Conservation (phyloP, 2,329 filamentous ascomycete genomes). For the Talaromyces atroroseus region DNA sequence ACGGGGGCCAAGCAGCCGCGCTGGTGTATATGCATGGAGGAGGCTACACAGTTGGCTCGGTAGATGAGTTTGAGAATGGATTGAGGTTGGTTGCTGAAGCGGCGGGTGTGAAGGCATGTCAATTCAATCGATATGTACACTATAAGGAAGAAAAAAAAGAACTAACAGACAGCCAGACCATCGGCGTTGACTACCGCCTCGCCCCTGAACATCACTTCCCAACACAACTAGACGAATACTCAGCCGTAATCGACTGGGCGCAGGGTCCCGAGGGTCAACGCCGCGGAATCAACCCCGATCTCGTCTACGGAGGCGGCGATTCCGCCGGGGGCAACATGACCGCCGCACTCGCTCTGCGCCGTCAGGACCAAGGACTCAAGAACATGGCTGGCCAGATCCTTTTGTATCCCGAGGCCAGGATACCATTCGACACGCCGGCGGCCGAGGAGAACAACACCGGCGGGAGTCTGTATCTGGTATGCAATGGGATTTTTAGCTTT, state of each 20-base stretch:
- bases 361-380: conserved; percentile 22
- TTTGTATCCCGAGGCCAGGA: conserved; percentile 30
- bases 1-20: not conserved
- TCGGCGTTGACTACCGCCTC: conserved; percentile 31
- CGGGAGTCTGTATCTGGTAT: conserved; percentile 27
- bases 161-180: not conserved
- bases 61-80: conserved; percentile 37
- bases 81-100: conserved; percentile 28
- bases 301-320: conserved; percentile 30
- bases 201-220: conserved; percentile 30
- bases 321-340: conserved; percentile 35
- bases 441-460: conserved; percentile 29
- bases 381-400: conserved; percentile 27
- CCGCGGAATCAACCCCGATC: conserved; percentile 21
- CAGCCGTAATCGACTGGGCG: conserved; percentile 26
- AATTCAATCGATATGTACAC: too few relatives aligned
- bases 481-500: conserved; percentile 33
- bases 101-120: conserved; percentile 21
- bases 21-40: not conserved
- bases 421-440: conserved; percentile 29
- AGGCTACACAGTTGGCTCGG: conserved; percentile 28
- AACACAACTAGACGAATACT: conserved; percentile 31
- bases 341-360: conserved; percentile 25
- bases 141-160: not conserved
- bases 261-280: conserved; percentile 21